A percentile compares a stretch with the other conserved stretches of the same genome.
phyloP scores from a whole-genome alignment of 345 rosid species.

The Murraya paniculata region DNA sequence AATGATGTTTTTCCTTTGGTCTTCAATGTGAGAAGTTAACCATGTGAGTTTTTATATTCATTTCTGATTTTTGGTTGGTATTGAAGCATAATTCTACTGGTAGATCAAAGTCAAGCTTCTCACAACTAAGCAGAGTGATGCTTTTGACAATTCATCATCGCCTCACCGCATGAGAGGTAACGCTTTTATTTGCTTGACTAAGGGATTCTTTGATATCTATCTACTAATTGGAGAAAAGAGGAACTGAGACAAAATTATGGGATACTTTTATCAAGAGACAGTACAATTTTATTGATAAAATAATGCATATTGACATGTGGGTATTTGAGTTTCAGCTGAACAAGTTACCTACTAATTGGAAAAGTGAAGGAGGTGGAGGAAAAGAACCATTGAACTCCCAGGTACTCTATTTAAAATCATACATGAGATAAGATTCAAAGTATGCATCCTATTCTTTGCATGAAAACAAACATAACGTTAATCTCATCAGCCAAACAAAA shows the following conservation, averaged over 20 bases:
- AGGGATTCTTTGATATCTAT: constrained; percentile 16
- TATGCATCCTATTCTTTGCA: constrained; percentile 36
- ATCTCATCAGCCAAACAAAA: constrained; percentile 46
- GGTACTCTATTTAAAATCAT: constrained; percentile 43
- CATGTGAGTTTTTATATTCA: constrained; percentile 19
- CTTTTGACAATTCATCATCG: constrained; percentile 33
- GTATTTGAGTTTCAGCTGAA: constrained; percentile 51
- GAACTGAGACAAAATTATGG: constrained; percentile 17
- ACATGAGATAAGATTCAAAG: constrained; percentile 47
- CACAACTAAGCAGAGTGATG: constrained; percentile 33
- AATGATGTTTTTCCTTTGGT: background rate
- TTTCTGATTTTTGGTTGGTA: constrained; percentile 9
- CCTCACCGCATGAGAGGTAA: constrained; percentile 17
- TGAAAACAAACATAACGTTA: constrained; percentile 32
- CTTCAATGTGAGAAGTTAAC: constrained; percentile 8
- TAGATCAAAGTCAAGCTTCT: constrained; percentile 33
- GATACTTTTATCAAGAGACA: constrained; percentile 23
- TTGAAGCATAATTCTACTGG: constrained; percentile 11
- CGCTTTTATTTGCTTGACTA: constrained; percentile 15
- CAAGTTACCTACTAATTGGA: constrained; percentile 61
- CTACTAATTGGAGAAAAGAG: constrained; percentile 19
- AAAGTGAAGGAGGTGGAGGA: constrained; percentile 23
- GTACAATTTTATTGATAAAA: constrained; percentile 6
- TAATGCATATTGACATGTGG: constrained; percentile 46
- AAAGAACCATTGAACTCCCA: constrained; percentile 30